Evolutionary conservation across 1,284 basidiomycete genomes (phyloP).

Genomic region (Microbotryum intermedium): DNA sequence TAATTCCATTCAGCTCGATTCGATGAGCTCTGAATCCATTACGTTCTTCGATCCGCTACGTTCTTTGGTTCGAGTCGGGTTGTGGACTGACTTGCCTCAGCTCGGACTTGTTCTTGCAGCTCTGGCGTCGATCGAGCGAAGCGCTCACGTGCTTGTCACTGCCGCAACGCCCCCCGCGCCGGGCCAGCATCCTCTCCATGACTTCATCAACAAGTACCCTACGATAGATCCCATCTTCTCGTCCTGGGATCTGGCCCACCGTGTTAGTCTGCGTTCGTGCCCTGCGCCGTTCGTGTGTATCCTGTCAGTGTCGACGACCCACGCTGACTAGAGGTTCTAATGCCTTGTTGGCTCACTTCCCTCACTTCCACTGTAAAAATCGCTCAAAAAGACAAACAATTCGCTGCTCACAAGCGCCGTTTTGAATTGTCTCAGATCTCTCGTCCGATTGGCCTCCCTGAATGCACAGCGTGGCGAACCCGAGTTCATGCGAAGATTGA

Average conservation of each 20-base stretch:
- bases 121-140: too few species aligned
- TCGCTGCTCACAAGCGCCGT: slow-evolving; percentile 24
- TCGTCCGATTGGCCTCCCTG: slow-evolving; percentile 24
- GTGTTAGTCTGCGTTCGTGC: slow-evolving; percentile 9
- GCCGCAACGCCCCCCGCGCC: too few species aligned
- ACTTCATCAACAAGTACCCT: slow-evolving; percentile 23
- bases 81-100: too few species aligned
- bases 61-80: too few species aligned
- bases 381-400: slow-evolving; percentile 19
- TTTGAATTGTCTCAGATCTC: slow-evolving; percentile 20
- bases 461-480: slow-evolving; percentile 21
- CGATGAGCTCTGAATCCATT: too few species aligned
- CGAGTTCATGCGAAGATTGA: slow-evolving; percentile 17
- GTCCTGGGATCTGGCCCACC: slow-evolving; percentile 27
- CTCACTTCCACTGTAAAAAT: not conserved
- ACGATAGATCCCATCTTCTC: slow-evolving; percentile 19
- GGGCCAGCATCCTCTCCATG: slow-evolving; percentile 10
- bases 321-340: not conserved
- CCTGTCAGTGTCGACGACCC: not conserved
- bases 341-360: not conserved
- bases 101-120: too few species aligned
- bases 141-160: too few species aligned
- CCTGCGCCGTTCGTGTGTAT: not conserved
- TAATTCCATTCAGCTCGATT: too few species aligned
- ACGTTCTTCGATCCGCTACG: too few species aligned